Evolutionary conservation across 345 rosid species (phyloP).

Genomic region (Arabidopsis suecica): DNA sequence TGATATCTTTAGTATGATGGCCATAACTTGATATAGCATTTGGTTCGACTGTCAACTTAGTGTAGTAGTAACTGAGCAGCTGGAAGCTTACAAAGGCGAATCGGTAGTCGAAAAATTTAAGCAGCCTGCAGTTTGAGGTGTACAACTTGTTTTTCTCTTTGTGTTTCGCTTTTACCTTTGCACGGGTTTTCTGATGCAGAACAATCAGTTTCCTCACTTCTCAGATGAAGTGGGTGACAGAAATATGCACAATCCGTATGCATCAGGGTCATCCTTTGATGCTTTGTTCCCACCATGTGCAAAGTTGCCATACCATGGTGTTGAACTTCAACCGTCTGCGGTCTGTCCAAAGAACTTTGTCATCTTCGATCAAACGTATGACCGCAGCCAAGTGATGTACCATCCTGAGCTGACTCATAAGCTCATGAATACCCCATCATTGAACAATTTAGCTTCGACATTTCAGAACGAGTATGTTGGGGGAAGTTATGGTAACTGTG

Average conservation of each 20-base stretch:
- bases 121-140: constrained; percentile 41
- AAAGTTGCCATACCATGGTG: constrained; percentile 55
- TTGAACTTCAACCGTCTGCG: constrained; percentile 75
- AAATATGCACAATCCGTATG: constrained; percentile 52
- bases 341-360: constrained; percentile 68
- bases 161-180: constrained; percentile 22
- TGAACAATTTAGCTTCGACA: constrained; percentile 48
- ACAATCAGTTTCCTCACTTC: constrained; percentile 52
- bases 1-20: constrained; percentile 47
- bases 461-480: constrained; percentile 52
- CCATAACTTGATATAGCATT: constrained; percentile 46
- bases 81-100: constrained; percentile 40
- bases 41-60: constrained; percentile 42
- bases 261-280: constrained; percentile 58
- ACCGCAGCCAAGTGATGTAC: constrained; percentile 74
- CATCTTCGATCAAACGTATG: constrained; percentile 71
- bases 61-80: constrained; percentile 39
- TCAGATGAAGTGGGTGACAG: constrained; percentile 54
- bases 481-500: constrained; percentile 41
- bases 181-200: constrained; percentile 58
- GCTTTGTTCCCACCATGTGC: constrained; percentile 61
- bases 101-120: constrained; percentile 38
- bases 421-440: constrained; percentile 50
- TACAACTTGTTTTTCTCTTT: constrained; percentile 36
- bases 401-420: constrained; percentile 73